Conservation (phyloP, 306 rosid species). For the Inga oerstediana region DNA sequence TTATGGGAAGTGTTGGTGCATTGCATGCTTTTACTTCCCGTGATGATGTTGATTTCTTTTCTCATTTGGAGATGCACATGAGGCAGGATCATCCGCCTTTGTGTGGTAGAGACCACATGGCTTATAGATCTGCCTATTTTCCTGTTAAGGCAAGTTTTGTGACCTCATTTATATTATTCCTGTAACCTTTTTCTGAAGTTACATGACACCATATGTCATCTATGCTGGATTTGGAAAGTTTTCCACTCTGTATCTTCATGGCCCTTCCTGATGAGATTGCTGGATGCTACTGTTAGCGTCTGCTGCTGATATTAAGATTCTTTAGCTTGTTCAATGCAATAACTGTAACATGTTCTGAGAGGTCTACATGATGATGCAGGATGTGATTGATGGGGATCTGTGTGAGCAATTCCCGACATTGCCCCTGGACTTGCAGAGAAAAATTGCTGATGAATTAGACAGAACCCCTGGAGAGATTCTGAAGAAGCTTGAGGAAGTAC, state of each 20-base stretch:
- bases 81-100: slow-evolving; percentile 97
- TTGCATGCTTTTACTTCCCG: slow-evolving; percentile 94
- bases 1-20: slow-evolving; percentile 97
- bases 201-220: slow-evolving; percentile 12
- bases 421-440: slow-evolving; percentile 95
- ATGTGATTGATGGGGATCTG: slow-evolving; percentile 97
- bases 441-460: slow-evolving; percentile 94
- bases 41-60: slow-evolving; percentile 96
- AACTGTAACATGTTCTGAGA: slow-evolving; percentile 16
- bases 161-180: slow-evolving; percentile 14
- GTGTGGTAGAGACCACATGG: slow-evolving; percentile 99
- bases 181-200: slow-evolving; percentile 20
- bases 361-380: slow-evolving; percentile 52
- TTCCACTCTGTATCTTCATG: slow-evolving; percentile 2
- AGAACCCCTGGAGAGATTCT: slow-evolving; percentile 94
- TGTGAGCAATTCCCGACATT: slow-evolving; percentile 96
- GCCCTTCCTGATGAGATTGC: not conserved
- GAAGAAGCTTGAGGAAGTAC: slow-evolving; percentile 90
- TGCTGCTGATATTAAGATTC: not conserved
- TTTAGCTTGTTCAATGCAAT: not conserved
- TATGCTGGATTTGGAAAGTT: not conserved
- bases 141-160: slow-evolving; percentile 79
- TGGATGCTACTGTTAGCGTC: not conserved
- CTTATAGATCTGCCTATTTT: slow-evolving; percentile 91
- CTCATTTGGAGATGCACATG: slow-evolving; percentile 96